Evolutionary conservation across 169 alveolate species (phyloP).

Genomic region (Plasmodium malariae): DNA sequence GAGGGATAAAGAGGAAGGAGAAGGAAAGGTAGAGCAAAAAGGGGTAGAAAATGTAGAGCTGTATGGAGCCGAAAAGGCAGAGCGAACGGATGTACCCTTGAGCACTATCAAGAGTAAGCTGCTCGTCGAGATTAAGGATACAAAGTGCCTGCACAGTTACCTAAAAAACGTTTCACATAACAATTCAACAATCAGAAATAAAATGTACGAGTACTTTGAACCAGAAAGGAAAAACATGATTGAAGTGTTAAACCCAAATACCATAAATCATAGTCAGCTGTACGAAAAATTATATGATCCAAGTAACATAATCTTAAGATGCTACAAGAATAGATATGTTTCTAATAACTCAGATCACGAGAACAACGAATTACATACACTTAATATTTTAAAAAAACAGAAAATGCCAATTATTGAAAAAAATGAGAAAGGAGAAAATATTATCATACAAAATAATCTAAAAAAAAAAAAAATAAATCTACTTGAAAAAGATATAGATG

Average conservation of each 20-base stretch:
- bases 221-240: conserved; percentile 35
- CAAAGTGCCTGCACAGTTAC: background rate
- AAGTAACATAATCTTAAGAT: conserved; percentile 9
- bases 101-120: background rate
- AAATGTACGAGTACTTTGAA: conserved; percentile 67
- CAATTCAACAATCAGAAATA: conserved; percentile 15
- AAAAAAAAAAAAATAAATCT: conserved; percentile 7
- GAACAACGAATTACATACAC: conserved; percentile 32
- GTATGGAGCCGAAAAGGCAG: background rate
- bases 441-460: background rate
- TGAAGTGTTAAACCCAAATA: conserved; percentile 11
- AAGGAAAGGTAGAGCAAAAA: background rate
- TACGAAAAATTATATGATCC: background rate
- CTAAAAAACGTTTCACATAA: background rate
- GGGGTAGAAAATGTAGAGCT: background rate
- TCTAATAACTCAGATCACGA: conserved; percentile 12
- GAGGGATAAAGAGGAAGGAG: background rate
- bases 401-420: conserved; percentile 55
- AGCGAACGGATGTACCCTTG: background rate
- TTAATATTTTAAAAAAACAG: conserved; percentile 19
- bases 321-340: conserved; percentile 41
- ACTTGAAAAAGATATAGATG: background rate
- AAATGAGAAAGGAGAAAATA: conserved; percentile 30
- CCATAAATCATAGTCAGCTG: background rate
- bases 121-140: background rate